Evolutionary conservation across 148 eudicot species (phyloP).

Genomic region (Rhododendron simsii): DNA sequence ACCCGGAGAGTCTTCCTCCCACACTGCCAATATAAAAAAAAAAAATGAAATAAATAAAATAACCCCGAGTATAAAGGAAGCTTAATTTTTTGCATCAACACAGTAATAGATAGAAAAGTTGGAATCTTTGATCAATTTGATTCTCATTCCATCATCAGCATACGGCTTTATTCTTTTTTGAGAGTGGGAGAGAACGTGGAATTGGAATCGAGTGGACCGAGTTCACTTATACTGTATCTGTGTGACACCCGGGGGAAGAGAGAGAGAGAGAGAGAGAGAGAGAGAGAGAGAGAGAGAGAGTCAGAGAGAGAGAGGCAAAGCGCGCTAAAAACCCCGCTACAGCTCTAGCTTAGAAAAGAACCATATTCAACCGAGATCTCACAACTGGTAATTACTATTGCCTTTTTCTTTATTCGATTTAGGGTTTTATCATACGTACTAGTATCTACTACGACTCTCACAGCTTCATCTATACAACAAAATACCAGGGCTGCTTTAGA

Average conservation of each 20-base stretch:
- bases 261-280: not conserved
- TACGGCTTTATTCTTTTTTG: too few species aligned
- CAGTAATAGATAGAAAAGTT: too few species aligned
- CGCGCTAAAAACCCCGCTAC: not conserved
- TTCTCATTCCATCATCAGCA: too few species aligned
- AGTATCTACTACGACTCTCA: not conserved
- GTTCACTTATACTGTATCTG: too few species aligned
- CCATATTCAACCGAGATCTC: not conserved
- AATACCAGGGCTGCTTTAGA: not conserved
- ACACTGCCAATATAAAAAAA: too few species aligned
- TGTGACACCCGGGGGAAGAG: not conserved
- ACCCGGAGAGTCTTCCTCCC: too few species aligned
- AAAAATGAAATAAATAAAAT: too few species aligned
- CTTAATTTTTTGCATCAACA: too few species aligned
- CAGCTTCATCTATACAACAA: not conserved
- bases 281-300: not conserved
- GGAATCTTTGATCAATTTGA: too few species aligned
- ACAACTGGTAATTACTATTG: not conserved
- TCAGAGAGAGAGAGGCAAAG: not conserved
- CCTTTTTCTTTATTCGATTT: not conserved
- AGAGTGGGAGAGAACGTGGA: too few species aligned
- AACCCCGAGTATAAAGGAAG: too few species aligned
- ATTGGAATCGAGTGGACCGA: too few species aligned
- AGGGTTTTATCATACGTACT: not conserved
- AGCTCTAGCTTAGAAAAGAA: not conserved